Conservation (phyloP, 805 yeast species). For the Danielia oregonensis region DNA sequence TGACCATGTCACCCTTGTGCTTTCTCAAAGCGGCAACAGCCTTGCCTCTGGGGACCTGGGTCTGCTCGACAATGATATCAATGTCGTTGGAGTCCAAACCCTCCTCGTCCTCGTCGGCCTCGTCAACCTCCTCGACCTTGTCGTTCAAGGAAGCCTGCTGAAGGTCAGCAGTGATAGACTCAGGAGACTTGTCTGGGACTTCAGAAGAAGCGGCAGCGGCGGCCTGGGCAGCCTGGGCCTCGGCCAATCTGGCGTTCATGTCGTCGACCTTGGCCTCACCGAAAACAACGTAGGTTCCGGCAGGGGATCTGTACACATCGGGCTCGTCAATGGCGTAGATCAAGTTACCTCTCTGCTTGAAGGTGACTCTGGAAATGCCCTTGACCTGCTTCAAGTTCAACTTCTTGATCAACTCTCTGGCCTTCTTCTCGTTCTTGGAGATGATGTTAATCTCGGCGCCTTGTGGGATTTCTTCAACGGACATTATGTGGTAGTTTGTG, state of each 20-base stretch:
- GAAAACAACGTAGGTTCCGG: constrained; percentile 93
- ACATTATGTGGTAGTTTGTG: constrained; percentile 25
- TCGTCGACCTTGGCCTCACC: constrained; percentile 98
- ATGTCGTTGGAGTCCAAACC: constrained; percentile 83
- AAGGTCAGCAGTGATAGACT: constrained; percentile 78
- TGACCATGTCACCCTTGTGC: constrained; percentile 91
- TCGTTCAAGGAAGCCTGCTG: constrained; percentile 58
- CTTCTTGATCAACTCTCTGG: constrained; percentile 84
- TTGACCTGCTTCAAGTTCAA: constrained; percentile 85
- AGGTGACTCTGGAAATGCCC: constrained; percentile 93
- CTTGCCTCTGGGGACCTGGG: constrained; percentile 82
- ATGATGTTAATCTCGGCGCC: constrained; percentile 80
- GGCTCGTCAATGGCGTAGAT: constrained; percentile 88
- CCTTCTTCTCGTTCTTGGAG: constrained; percentile 92
- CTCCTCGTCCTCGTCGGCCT: constrained; percentile 75
- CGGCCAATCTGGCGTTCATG: constrained; percentile 81
- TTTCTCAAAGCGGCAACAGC: constrained; percentile 88
- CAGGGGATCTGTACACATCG: constrained; percentile 89
- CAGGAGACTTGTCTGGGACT: constrained; percentile 58
- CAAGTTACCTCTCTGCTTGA: constrained; percentile 89
- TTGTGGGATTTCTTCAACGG: constrained; percentile 64
- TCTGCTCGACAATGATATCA: constrained; percentile 84
- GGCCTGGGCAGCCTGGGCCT: constrained; percentile 71
- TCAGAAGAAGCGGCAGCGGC: constrained; percentile 41
- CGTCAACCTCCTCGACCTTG: constrained; percentile 52